Base-by-base conservation (phyloP, 1,139 yeast genomes). In the Blastobotrys persicus region DNA sequence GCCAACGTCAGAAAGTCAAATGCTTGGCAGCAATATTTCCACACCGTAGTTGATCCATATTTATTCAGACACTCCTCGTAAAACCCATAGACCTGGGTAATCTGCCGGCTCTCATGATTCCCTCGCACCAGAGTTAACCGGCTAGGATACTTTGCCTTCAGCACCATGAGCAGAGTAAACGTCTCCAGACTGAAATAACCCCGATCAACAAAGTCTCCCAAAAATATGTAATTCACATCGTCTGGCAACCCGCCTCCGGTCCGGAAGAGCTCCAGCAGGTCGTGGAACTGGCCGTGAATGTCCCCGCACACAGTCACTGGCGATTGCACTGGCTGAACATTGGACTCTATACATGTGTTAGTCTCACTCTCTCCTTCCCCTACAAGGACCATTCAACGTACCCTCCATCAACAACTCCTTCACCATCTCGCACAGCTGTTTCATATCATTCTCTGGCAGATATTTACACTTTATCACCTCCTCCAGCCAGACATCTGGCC, bases 231-330 rank as follows among this genome's bases (percentile, higher is more conserved):
- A 69, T 85, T 88, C 42, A 81, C 77, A 44, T 75, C 75, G 60
- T 80, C 84, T 1, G 98, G 98, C 62, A 94, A 79, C 34, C 98
- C 98, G 26, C 98, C 98, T 26, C 95, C 84, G 42, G 91, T 87
- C 59, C 95, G 80, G 67, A 92, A 92, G 42, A 92, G 75, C 68
- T 92, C 98, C 64, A 92, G 74, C 54, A 92, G 74, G 68, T 92
- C 98, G 65, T 92, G 98, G 67, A 92, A 92, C 69, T 92, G 98
- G 5, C 98, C 98, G 69, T 92, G 98, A 58, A 92, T 95, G 70
- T 92, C 98, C 58, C 98, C 98, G 74, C 98, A 92, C 12, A 92
- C 97, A 1, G 97, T 89, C n/a, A 92, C 98, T 1, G 98, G 98
- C 32, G 94, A 82, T 66, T 85, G 88, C 12, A 92, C 98, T 0